phyloP scores from a whole-genome alignment of 139 green algal genomes.

The Picochlorum sp. region DNA sequence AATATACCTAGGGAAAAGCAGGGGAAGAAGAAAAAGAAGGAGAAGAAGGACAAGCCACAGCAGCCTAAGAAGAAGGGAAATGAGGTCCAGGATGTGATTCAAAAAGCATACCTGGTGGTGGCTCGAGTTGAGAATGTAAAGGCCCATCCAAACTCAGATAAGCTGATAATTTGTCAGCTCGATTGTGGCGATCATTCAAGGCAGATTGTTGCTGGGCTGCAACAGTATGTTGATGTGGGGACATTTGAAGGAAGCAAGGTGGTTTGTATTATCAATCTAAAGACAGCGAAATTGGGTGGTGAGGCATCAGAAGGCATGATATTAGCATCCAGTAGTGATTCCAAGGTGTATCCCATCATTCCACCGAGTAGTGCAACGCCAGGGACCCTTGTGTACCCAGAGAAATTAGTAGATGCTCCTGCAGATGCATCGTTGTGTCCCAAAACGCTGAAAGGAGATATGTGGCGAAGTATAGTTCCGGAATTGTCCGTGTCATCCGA shows the following conservation, averaged over 20 bases:
- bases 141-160: conserved; percentile 22
- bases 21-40: neutral
- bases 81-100: conserved; percentile 9
- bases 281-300: conserved; percentile 50
- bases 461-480: conserved; percentile 29
- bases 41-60: neutral
- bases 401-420: neutral
- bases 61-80: neutral
- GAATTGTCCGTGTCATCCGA: conserved; percentile 21
- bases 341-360: conserved; percentile 17
- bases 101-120: conserved; percentile 17
- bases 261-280: conserved; percentile 48
- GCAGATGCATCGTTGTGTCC: conserved; percentile 3
- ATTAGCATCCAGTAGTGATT: conserved; percentile 19
- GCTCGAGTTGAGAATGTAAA: conserved; percentile 20
- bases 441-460: conserved; percentile 32
- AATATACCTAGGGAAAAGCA: neutral
- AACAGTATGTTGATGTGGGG: conserved; percentile 27
- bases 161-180: conserved; percentile 31
- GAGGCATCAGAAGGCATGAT: conserved; percentile 51
- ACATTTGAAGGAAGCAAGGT: conserved; percentile 30
- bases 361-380: conserved; percentile 16
- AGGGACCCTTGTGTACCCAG: conserved; percentile 21
- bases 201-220: conserved; percentile 40
- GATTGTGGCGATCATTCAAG: conserved; percentile 27